Evolutionary conservation across 768 basidiomycete species (phyloP).

Genomic region (Suillus alpinus): DNA sequence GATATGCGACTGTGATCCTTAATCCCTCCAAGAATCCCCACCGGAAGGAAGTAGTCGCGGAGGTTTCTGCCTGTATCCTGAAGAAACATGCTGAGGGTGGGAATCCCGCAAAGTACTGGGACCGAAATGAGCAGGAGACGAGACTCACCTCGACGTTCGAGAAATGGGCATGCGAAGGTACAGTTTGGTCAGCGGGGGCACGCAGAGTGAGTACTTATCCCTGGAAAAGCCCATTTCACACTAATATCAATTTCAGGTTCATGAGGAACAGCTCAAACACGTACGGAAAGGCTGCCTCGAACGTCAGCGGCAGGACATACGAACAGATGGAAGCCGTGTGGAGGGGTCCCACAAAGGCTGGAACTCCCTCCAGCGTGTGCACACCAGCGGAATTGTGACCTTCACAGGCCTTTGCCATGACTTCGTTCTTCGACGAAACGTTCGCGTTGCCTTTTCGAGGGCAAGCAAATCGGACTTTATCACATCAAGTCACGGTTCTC

Average conservation of each 20-base stretch:
- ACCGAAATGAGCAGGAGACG: constrained; percentile 14
- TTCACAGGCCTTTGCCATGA: constrained; percentile 18
- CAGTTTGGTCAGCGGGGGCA: constrained; percentile 20
- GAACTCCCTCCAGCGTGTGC: constrained; percentile 19
- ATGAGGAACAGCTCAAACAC: constrained; percentile 25
- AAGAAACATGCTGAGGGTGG: constrained; percentile 8
- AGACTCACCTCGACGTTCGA: constrained; percentile 11
- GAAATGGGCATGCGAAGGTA: constrained; percentile 12
- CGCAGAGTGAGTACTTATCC: constrained; percentile 17
- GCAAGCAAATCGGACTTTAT: constrained; percentile 7
- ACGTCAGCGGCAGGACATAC: constrained; percentile 17
- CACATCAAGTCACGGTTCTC: constrained; percentile 18
- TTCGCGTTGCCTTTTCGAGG: constrained; percentile 7
- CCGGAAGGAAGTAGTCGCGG: constrained; percentile 1
- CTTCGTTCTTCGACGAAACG: constrained; percentile 22
- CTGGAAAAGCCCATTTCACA: too few relatives aligned
- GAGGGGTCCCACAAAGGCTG: constrained; percentile 29
- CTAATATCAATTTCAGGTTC: constrained; percentile 17
- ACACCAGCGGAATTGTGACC: constrained; percentile 22
- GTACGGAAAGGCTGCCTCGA: constrained; percentile 27
- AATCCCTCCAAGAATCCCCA: constrained; percentile 14
- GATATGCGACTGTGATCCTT: constrained; percentile 12
- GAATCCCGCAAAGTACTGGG: constrained; percentile 16
- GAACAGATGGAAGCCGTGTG: constrained; percentile 26
- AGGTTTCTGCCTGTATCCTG: constrained; percentile 12